phyloP scores from a whole-genome alignment of 2,329 filamentous ascomycete species.

The Hymenoscyphus occultus region DNA sequence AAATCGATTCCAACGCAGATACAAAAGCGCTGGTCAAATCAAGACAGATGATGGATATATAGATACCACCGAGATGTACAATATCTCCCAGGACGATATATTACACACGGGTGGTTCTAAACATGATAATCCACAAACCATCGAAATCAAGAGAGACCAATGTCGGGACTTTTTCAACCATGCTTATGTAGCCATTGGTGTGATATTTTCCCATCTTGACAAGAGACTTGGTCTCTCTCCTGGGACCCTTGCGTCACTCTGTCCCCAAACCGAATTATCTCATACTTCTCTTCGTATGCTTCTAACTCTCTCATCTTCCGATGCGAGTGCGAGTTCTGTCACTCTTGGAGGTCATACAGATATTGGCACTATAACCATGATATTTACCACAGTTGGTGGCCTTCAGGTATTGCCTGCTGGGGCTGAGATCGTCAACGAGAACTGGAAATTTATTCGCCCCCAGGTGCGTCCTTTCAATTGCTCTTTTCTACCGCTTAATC shows the following conservation, averaged over 20 bases:
- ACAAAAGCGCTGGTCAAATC: conserved; percentile 11
- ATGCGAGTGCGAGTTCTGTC: background rate
- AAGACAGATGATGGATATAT: conserved; percentile 15
- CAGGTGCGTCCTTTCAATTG: background rate
- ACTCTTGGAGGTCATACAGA: conserved; percentile 7
- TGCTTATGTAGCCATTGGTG: background rate
- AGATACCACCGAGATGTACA: conserved; percentile 12
- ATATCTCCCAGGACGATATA: conserved; percentile 13
- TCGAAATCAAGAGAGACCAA: background rate
- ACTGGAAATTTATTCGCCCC: conserved; percentile 9
- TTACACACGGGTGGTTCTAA: background rate
- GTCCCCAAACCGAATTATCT: background rate
- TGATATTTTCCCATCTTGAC: conserved; percentile 1
- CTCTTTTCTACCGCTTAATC: no score
- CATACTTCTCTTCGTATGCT: conserved; percentile 6
- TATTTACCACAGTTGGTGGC: background rate
- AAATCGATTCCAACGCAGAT: background rate
- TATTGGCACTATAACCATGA: conserved; percentile 8
- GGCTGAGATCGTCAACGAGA: background rate
- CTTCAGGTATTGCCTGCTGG: conserved; percentile 6
- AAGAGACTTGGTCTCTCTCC: conserved; percentile 1
- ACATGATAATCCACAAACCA: background rate
- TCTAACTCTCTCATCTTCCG: background rate
- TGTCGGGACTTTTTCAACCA: conserved; percentile 2
- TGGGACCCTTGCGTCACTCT: background rate